These are phyloP conservation scores for Rugosomyces carneus DNA, from an alignment of 1,284 basidiomycete genomes.

Conservation along the genomic window DNA sequence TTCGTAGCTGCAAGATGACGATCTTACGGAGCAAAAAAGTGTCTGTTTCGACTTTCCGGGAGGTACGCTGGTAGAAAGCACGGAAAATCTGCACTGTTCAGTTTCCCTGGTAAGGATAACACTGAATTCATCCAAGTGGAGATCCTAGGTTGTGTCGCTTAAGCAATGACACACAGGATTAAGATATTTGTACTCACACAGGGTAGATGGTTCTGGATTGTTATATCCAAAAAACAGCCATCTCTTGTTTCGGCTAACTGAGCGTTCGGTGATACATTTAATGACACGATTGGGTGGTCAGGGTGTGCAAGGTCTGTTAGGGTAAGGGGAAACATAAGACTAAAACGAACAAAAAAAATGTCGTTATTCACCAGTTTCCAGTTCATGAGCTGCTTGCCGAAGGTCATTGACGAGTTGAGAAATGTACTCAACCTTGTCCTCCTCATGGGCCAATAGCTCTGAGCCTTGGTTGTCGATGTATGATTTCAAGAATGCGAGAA, in stretches of 20 bases:
- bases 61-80: constrained; percentile 30
- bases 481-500: constrained; percentile 64
- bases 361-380: constrained; percentile 49
- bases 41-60: constrained; percentile 52
- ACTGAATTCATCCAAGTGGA: constrained; percentile 46
- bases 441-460: constrained; percentile 47
- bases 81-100: constrained; percentile 46
- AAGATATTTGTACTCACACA: constrained; percentile 47
- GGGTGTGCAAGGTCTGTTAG: constrained; percentile 60
- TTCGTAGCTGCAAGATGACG: background rate
- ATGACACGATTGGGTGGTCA: constrained; percentile 60
- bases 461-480: constrained; percentile 50
- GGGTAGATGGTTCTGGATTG: constrained; percentile 59
- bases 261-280: constrained; percentile 42
- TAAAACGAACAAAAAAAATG: background rate
- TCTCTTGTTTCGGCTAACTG: constrained; percentile 52
- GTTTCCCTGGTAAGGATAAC: constrained; percentile 47
- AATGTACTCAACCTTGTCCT: constrained; percentile 48
- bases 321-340: constrained; percentile 4
- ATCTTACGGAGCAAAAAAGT: constrained; percentile 64
- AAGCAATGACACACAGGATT: constrained; percentile 2
- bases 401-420: constrained; percentile 46
- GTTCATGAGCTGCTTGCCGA: constrained; percentile 36
- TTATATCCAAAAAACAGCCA: constrained; percentile 53
- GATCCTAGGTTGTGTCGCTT: constrained; percentile 27